Conservation (phyloP, 495 filamentous ascomycete genomes). For the Aspergillus ostianus region DNA sequence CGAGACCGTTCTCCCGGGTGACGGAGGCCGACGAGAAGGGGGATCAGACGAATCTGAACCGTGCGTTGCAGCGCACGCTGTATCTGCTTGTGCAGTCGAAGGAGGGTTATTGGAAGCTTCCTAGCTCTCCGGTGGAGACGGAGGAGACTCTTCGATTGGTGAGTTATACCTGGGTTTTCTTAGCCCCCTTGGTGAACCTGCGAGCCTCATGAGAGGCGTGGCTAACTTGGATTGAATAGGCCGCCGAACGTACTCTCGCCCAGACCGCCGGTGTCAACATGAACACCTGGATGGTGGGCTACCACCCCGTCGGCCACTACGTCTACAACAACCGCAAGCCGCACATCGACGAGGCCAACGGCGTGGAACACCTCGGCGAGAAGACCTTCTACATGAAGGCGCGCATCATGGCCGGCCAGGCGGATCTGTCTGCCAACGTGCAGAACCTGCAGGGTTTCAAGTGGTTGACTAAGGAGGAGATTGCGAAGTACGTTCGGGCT, state of each 20-base stretch:
- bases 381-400: conserved; percentile 96
- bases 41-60: conserved; percentile 73
- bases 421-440: conserved; percentile 68
- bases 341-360: conserved; percentile 36
- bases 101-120: conserved; percentile 78
- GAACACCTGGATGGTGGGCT: conserved; percentile 98
- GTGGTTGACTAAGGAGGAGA: conserved; percentile 90
- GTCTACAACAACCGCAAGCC: conserved; percentile 46
- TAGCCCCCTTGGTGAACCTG: background rate
- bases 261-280: conserved; percentile 87
- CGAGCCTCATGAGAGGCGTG: background rate
- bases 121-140: conserved; percentile 59
- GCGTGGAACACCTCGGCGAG: conserved; percentile 49
- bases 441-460: conserved; percentile 77
- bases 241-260: conserved; percentile 72
- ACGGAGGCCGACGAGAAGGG: conserved; percentile 79
- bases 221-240: conserved; percentile 47
- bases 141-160: conserved; percentile 81
- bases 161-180: conserved; percentile 27
- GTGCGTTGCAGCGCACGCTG: conserved; percentile 72
- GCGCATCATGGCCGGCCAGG: conserved; percentile 95
- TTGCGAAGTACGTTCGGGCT: conserved; percentile 57
- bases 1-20: conserved; percentile 64
- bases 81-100: conserved; percentile 76
- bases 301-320: conserved; percentile 81